Evolutionary conservation across 164 flowering plant species (phyloP).

Genomic region (Vitis vinifera): ASM3070453v1 NC_081813.1:4036001-4036500

Average conservation of each 20-base stretch:
- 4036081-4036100: slow-evolving; percentile 44
- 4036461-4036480: neutral
- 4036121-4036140: slow-evolving; percentile 76
- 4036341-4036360: slow-evolving; percentile 15
- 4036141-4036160: too few species aligned
- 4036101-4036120: slow-evolving; percentile 81
- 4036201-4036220: slow-evolving; percentile 24
- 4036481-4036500: slow-evolving; percentile 33
- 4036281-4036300: slow-evolving; percentile 86
- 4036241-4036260: slow-evolving; percentile 91
- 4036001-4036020: slow-evolving; percentile 65
- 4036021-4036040: slow-evolving; percentile 74
- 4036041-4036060: slow-evolving; percentile 38
- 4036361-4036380: neutral
- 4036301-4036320: slow-evolving; percentile 85
- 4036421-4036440: neutral
- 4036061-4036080: slow-evolving; percentile 34
- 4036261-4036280: slow-evolving; percentile 92
- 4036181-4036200: slow-evolving; percentile 8
- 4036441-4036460: neutral
- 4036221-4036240: slow-evolving; percentile 93
- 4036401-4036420: neutral
- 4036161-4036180: slow-evolving; percentile 1
- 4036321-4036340: slow-evolving; percentile 83
- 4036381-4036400: slow-evolving; percentile 4